Base-by-base conservation (phyloP, 169 alveolate genomes). In the Amoebophrya sp. region DNA sequence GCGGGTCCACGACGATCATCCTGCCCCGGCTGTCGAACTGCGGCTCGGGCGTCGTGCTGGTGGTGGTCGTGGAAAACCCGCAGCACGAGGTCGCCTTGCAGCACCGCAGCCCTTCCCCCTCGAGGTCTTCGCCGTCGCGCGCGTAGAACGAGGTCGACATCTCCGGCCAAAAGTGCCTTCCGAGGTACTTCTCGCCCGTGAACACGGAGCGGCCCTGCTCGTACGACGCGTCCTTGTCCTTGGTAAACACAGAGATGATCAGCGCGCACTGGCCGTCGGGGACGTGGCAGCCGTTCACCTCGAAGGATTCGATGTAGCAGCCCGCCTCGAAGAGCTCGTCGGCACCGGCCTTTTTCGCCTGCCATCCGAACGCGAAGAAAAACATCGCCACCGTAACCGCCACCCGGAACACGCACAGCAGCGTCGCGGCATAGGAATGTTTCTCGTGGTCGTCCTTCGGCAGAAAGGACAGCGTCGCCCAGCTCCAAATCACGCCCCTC, bases 51-150 rank as follows among this genome's bases (percentile, higher is more conserved):
- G n/a, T n/a, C n/a, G 78, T 58, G 34, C 34, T 23, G 2, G 78
- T 58, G 26, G 78, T 58, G 39, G 78, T 58, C 29, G 78, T 58
- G 2, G 78, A 58, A 10, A 58, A n/a, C 5, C 78, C 78, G 23
- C 78, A 58, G 78, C 78, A 58, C 4, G 78, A 58, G 23, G 78
- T 58, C 78, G 78, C 78, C 78, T 58, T 58, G 78, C 78, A 58
- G 78, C 78, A 58, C 4, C 38, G 34, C 4, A 58, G 23, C 38
- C 23, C 78, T 23, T 58, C 78, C 10, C 78, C 78, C 34, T 7
- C 78, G 23, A 58, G 23, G 23, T 58, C 78, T 2, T 23, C 78
- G 34, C 78, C 78, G 34, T 7, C 29, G 10, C 23, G 4, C 34
- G 78, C 78, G 34, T 58, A 7, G 34, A 16, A 23, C 7, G 4